A percentile compares a stretch with the other conserved stretches of the same genome.
phyloP scores from a whole-genome alignment of 129 eudicot genomes.

The Helichrysum umbraculigerum region DNA sequence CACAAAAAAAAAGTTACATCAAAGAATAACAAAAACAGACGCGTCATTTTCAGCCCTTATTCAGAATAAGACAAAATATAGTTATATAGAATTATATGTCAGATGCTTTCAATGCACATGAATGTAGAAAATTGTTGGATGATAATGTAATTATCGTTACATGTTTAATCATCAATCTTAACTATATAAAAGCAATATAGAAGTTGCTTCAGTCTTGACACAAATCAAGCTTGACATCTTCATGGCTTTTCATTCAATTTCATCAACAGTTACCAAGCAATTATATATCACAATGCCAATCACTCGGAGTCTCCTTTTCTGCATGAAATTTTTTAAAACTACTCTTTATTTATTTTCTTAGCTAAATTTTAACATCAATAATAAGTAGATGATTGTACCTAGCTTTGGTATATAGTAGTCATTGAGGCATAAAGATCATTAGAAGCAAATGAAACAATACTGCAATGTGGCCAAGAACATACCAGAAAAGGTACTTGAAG shows the following conservation, averaged over 20 bases:
- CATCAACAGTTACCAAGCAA: no score
- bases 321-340: no score
- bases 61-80: background rate
- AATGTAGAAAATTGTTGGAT: background rate
- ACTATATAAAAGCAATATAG: background rate
- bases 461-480: constrained; percentile 43
- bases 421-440: constrained; percentile 4
- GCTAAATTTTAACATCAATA: background rate
- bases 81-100: background rate
- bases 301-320: no score
- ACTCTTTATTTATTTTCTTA: no score
- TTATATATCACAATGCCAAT: no score
- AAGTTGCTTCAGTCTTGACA: no score
- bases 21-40: background rate
- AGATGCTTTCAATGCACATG: background rate
- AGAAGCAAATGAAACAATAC: constrained; percentile 11
- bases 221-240: no score
- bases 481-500: constrained; percentile 87
- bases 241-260: no score
- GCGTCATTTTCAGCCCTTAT: background rate
- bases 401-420: background rate
- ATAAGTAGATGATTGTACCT: background rate
- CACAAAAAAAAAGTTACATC: background rate
- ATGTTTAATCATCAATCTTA: background rate
- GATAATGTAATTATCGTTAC: background rate